Conservation (phyloP, 768 basidiomycete genomes). For the Suillus luteus region DNA sequence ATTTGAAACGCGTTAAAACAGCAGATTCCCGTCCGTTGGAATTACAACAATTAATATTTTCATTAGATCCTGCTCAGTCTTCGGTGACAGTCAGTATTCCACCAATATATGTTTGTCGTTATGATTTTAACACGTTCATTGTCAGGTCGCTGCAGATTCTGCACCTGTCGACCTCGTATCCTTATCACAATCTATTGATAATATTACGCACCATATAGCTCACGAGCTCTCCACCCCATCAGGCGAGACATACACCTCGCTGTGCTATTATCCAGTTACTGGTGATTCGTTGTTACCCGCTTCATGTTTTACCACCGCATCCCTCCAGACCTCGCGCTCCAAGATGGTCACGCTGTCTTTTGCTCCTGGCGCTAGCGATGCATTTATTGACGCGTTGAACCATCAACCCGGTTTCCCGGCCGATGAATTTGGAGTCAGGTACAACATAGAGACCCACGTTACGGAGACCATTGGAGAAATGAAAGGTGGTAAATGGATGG, state of each 20-base stretch:
- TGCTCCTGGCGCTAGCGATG: conserved; percentile 48
- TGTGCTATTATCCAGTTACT: conserved; percentile 49
- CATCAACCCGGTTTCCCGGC: conserved; percentile 30
- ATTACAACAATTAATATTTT: conserved; percentile 74
- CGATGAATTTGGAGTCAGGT: conserved; percentile 47
- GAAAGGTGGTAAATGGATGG: conserved; percentile 84
- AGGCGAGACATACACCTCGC: conserved; percentile 48
- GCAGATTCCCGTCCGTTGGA: conserved; percentile 48
- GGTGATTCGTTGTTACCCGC: conserved; percentile 19
- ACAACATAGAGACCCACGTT: conserved; percentile 49
- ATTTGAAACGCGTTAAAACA: conserved; percentile 33
- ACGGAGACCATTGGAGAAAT: conserved; percentile 65
- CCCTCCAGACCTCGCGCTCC: conserved; percentile 37
- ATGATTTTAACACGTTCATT: neutral
- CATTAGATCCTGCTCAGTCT: conserved; percentile 43
- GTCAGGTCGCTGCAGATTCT: conserved; percentile 32
- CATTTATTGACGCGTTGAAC: conserved; percentile 46
- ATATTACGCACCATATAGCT: conserved; percentile 53
- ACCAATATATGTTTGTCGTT: neutral
- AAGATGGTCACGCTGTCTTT: conserved; percentile 55
- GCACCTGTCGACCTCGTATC: conserved; percentile 44
- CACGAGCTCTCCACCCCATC: conserved; percentile 41
- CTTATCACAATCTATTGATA: conserved; percentile 44
- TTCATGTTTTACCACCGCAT: conserved; percentile 44
- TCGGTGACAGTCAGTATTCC: conserved; percentile 36